Evolutionary conservation across 73 alveolate species (phyloP).

Genomic region (Uronychia setigera): DNA sequence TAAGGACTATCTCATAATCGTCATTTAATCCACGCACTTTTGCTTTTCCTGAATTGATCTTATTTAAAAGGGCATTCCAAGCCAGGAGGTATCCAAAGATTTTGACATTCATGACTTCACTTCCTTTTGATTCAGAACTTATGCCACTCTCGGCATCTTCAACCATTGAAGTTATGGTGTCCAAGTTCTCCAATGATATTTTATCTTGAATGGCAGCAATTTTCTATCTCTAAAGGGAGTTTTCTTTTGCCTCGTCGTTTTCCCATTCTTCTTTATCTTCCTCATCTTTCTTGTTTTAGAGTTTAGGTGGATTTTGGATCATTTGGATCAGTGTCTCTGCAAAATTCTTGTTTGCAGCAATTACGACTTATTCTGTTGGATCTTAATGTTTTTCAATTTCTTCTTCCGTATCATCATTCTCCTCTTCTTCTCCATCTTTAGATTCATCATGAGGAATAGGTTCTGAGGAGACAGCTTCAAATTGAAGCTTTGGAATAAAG

Average conservation of each 20-base stretch:
- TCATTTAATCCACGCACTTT: slow-evolving; percentile 32
- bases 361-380: slow-evolving; percentile 25
- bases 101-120: slow-evolving; percentile 39
- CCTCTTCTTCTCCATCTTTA: slow-evolving; percentile 13
- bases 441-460: neutral
- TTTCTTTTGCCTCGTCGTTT: slow-evolving; percentile 19
- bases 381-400: slow-evolving; percentile 8
- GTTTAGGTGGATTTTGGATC: slow-evolving; percentile 52
- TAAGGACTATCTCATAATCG: slow-evolving; percentile 27
- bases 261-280: slow-evolving; percentile 12
- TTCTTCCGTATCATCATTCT: slow-evolving; percentile 18
- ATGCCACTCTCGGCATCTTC: no score
- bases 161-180: no score
- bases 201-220: slow-evolving; percentile 13
- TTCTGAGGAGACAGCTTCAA: slow-evolving; percentile 1
- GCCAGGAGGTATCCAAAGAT: slow-evolving; percentile 57
- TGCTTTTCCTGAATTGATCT: slow-evolving; percentile 41
- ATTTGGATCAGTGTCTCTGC: slow-evolving; percentile 30
- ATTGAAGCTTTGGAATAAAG: slow-evolving; percentile 41
- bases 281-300: slow-evolving; percentile 31
- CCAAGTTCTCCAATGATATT: no score
- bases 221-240: neutral
- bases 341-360: slow-evolving; percentile 50
- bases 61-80: slow-evolving; percentile 53
- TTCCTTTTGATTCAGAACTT: no score